Evolutionary conservation across 257 asterid species (phyloP), one percentile per base, ranked within the genome.

Genomic region (Vinca minor): DNA sequence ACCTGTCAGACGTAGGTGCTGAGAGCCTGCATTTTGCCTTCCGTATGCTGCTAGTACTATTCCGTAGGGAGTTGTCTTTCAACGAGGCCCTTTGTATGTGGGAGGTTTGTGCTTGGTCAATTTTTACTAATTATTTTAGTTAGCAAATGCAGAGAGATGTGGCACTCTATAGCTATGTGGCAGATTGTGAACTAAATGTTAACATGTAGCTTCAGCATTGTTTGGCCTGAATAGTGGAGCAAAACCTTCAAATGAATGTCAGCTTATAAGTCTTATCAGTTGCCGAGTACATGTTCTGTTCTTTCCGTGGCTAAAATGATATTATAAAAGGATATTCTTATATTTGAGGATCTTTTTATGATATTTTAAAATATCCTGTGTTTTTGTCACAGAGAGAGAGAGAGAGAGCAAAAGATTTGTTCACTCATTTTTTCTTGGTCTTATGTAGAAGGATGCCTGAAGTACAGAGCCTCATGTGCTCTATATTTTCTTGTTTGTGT

Each of bases 1-100:
- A 92, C 73, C 70, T 92, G 70, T 83, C 95, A 57, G 80, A 62
- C 42, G 80, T 87, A 71, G 98, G 98, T 73, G 98, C 98, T 74
- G 95, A 92, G 79, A 92, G 93, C 81, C 95, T 92, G 76, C 98
- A 92, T 82, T 92, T 92, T 73, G 98, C 98, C 63, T 92, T 92
- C 65, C 94, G 96, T 26, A 92, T 92, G 98, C 87, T 92, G 77
- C 88, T 92, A 76, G 98, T 92, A 62, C 98, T 92, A 72, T 92
- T 92, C 79, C 94, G 98, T n/a, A 83, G 98, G 63, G 98, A 92
- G 71, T 70, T 92, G 70, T 82, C 98, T 70, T 92, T 92, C 82
- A 81, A 69, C 52, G 98, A 92, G 70, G 95, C 92, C 77, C 95
- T 92, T 67, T 77, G 84, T 71, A 86, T 92, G 96, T 92, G 98